Conservation (phyloP, 73 alveolate species). For the Stentor coeruleus region DNA sequence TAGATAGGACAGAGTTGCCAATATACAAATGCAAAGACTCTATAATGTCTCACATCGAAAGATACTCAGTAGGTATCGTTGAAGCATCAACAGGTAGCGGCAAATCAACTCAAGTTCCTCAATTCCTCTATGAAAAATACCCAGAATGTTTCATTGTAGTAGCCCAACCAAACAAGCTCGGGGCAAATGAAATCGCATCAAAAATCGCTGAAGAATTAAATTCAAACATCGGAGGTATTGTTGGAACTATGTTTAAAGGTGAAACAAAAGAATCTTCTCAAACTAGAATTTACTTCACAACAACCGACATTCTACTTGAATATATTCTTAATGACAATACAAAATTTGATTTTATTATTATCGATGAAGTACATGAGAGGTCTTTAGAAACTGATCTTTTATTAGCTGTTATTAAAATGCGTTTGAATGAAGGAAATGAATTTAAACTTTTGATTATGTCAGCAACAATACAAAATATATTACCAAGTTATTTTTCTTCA, state of each 20-base stretch:
- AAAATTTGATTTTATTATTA: slow-evolving; percentile 61
- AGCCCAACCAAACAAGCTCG: slow-evolving; percentile 88
- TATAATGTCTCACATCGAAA: background rate
- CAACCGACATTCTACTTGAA: slow-evolving; percentile 76
- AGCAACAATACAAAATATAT: slow-evolving; percentile 81
- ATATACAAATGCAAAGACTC: background rate
- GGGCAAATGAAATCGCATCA: slow-evolving; percentile 73
- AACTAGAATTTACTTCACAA: slow-evolving; percentile 67
- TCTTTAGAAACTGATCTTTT: slow-evolving; percentile 84
- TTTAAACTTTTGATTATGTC: slow-evolving; percentile 82
- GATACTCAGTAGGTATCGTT: slow-evolving; percentile 49
- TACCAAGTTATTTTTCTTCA: slow-evolving; percentile 60
- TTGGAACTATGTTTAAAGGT: slow-evolving; percentile 61
- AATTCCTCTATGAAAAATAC: slow-evolving; percentile 42
- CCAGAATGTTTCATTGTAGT: slow-evolving; percentile 50
- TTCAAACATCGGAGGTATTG: slow-evolving; percentile 43
- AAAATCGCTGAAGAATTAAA: slow-evolving; percentile 72
- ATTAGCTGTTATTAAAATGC: slow-evolving; percentile 74
- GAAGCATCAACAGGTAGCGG: slow-evolving; percentile 93
- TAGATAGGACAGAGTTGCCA: background rate
- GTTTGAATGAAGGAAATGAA: slow-evolving; percentile 35
- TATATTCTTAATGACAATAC: slow-evolving; percentile 17
- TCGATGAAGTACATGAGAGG: slow-evolving; percentile 97
- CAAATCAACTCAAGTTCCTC: slow-evolving; percentile 91
- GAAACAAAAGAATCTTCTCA: slow-evolving; percentile 26